A percentile compares a stretch with the other conserved stretches of the same genome.
phyloP scores from a whole-genome alignment of 2,329 filamentous ascomycete species.

The Colletotrichum noveboracense region DNA sequence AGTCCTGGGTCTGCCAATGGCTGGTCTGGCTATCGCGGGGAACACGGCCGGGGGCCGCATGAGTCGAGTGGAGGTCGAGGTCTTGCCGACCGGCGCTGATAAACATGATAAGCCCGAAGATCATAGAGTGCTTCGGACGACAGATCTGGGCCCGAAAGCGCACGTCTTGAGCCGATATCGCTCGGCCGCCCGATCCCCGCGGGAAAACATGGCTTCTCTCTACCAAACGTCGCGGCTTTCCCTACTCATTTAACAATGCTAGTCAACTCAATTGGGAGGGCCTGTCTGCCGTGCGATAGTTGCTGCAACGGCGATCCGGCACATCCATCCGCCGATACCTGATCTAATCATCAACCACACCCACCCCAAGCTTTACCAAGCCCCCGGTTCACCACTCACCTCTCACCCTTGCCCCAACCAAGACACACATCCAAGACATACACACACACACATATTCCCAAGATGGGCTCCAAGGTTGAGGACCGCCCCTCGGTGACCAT shows the following conservation, averaged over 20 bases:
- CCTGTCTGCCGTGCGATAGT: not conserved
- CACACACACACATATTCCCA: not conserved
- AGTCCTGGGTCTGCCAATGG: not conserved
- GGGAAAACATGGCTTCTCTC: not conserved
- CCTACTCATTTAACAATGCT: constrained; percentile 3
- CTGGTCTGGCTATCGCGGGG: constrained; percentile 3
- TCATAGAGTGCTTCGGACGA: not conserved
- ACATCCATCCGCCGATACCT: not conserved
- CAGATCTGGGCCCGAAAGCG: constrained; percentile 1
- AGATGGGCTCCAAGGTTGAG: constrained; percentile 9
- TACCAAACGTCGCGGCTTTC: not conserved
- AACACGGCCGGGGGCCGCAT: not conserved
- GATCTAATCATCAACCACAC: not conserved
- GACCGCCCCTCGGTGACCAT: constrained; percentile 26
- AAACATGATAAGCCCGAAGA: not conserved
- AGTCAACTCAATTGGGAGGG: not conserved
- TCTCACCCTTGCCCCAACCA: not conserved
- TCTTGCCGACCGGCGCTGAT: not conserved
- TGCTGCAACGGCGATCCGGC: not conserved
- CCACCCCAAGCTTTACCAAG: not conserved
- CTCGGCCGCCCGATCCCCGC: constrained; percentile 8
- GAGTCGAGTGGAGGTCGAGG: not conserved
- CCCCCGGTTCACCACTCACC: not conserved
- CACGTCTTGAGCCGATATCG: constrained; percentile 3
- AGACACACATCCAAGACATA: not conserved